Base-by-base conservation (phyloP, 1,139 yeast species). In the Pichia cactophila region DNA sequence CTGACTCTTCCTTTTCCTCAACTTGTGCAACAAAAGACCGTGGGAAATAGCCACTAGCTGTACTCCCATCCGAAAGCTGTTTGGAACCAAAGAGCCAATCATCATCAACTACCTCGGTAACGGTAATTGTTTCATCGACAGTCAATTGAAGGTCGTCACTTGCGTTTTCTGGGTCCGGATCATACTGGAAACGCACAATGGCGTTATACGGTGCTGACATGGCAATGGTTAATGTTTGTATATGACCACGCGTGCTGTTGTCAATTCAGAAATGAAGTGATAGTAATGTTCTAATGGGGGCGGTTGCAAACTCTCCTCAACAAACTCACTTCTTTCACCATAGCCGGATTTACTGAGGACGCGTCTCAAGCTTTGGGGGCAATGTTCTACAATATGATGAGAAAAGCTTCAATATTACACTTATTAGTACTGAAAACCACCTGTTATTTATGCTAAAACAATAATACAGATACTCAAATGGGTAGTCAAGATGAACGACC, bases 71-170 rank as follows among this genome's bases (percentile, higher is more conserved):
- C 3, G 46, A 20, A 9, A 53, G 51, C 31, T 59, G 59, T 20
- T 69, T 69, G 1, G 50, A 42, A 2, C 98, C 98, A 41, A 77
- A 71, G 61, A 78, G 85, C 98, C 98, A 92, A 56, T 90, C 96
- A 9, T 80, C 95, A 62, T 89, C 97, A 60, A 88, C 96, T 52
- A 86, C 72, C 31, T 77, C 79, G 3, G 82, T 79, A 23, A 92
- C 96, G 7, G 80, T 77, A 54, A 92, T 83, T 42, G 76, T 57
- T 62, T 85, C 88, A 20, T 86, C 92, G 6, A 72, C 77, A 1
- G 67, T 65, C 58, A 92, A 89, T 38, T 77, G 71, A 63, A 92
- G 75, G 66, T 92, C 98, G 62, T 89, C 97, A 33, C 83, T 89
- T 3, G 67, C 67, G 47, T 62, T 63, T 26, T 50, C 66, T 2